These are phyloP conservation scores for Hemileccinum hortonii DNA, from an alignment of 1,284 basidiomycete genomes.

Conservation along the genomic window DNA sequence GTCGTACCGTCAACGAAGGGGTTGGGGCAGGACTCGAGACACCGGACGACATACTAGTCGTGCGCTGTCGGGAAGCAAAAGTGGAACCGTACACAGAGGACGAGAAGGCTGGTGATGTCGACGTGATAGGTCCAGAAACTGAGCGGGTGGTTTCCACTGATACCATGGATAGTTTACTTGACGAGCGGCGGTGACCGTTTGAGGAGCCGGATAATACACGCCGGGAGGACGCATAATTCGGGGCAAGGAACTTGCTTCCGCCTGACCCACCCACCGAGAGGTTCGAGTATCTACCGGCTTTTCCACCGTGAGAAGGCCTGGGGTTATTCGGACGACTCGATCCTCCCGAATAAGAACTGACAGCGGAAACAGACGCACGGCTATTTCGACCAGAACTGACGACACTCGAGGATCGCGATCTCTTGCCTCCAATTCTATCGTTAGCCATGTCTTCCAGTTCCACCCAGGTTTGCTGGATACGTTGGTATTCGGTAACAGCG, in stretches of 20 bases:
- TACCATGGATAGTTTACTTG: conserved; percentile 30
- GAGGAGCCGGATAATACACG: conserved; percentile 51
- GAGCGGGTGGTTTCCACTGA: conserved; percentile 32
- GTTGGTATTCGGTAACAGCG: conserved; percentile 54
- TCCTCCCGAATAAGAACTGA: conserved; percentile 25
- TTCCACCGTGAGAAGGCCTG: conserved; percentile 35
- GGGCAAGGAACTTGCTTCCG: conserved; percentile 48
- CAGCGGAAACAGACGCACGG: conserved; percentile 42
- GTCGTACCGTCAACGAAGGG: conserved; percentile 37
- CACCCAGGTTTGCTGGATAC: conserved; percentile 72
- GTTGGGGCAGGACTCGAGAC: conserved; percentile 37
- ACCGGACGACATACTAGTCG: conserved; percentile 56
- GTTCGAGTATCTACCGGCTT: conserved; percentile 45
- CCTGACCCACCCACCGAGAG: conserved; percentile 46
- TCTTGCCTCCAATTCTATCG: conserved; percentile 59
- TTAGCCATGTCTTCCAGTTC: conserved; percentile 78
- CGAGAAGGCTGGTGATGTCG: conserved; percentile 30
- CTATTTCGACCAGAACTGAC: conserved; percentile 58
- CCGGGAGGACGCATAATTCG: conserved; percentile 43
- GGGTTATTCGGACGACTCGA: conserved; percentile 25
- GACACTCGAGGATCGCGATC: conserved; percentile 64
- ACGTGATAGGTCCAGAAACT: conserved; percentile 36
- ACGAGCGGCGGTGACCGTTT: conserved; percentile 37
- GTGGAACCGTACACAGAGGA: conserved; percentile 59
- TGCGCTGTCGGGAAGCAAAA: conserved; percentile 78